Evolutionary conservation across 2,329 filamentous ascomycete species (phyloP), one percentile per base, ranked within the genome.

Genomic region (Calonectria multiphialidica): DNA sequence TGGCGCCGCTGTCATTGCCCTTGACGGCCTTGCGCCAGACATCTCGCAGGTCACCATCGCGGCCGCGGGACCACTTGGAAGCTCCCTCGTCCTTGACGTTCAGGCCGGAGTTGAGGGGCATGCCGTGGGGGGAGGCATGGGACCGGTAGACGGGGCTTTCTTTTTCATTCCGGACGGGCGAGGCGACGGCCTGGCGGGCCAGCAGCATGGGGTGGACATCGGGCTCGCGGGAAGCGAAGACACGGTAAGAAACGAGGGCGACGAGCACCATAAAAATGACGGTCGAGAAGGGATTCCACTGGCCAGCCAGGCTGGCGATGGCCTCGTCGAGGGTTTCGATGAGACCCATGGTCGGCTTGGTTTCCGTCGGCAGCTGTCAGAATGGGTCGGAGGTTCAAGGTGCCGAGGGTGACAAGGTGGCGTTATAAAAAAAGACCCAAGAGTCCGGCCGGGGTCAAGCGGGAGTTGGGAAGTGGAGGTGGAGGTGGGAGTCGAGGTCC

Each of bases 171-270:
- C 97, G 91, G 66, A 98, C 93, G 15, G 93, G 91, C 10, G 95
- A 94, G 63, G 93, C 89, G 75, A 92, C 89, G 3, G 95, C 91
- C 87, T 98, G 97, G 66, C 96, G 91, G 68, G 94, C 94, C 33
- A 99, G 92, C 59, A 98, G 90, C 83, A 98, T 92, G 40, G 97
- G 96, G 83, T 98, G 97, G 6, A 94, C 93, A 86, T 99, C 97
- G 7, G 97, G 94, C 66, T 98, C 96, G 72, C 91, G 90, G 63
- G 90, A 89, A 73, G 91, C 91, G 79, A 94, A 86, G 75, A 97
- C 85, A 53, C 92, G 90, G 83, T 94, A 95, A 70, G 92, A 88
- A 69, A 96, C 84, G 79, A 95, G 89, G 67, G 89, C 87, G 72
- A 93, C 86, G 50, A 98, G 87, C 72, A 90, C 80, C 28, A 93